Base-by-base conservation (phyloP, 2,329 filamentous ascomycete genomes). In the Neonectria sp. region DNA sequence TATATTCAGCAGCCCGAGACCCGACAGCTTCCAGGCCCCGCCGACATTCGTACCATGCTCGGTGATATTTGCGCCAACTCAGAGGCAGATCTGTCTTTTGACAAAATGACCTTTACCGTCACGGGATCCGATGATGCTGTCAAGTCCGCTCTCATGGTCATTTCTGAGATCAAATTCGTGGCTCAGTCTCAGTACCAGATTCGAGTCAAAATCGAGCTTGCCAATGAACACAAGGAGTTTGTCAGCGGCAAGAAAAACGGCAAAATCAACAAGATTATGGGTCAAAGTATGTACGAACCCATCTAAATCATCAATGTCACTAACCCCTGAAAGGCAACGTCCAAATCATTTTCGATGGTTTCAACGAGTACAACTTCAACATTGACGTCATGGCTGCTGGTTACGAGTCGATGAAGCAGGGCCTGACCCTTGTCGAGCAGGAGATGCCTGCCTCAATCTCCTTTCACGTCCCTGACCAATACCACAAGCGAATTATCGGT, bases 241-340 rank as follows among this genome's bases (percentile, higher is more conserved):
- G 96, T 99, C 64, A 98, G 95, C 75, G 96, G 96, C 74, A 99
- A 99, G 87, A 99, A 99, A 86, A 99, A 99, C 76, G 96, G 96
- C 82, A 99, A 99, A 85, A 99, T 99, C 82, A 99, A 99, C 87
- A 99, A 99, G 87, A 99, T 99, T 77, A 99, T 99, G 96, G 96
- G 95, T 27, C 95, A 98, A 82, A 98, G 95, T 75, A 71, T 46
- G 75, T 68, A n/a, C 6, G 33, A 55, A 7, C 29, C 21, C 11
- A 8, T 43, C 8, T 46, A 17, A 15, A 27, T 8, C 35, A 52
- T 40, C 31, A 64, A 69, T 56, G 73, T 33, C 21, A 37, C 74
- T 81, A 65, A 78, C 60, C 55, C 45, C 27, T 68, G 40, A 71
- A 68, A 91, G 90, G 90, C 87, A 98, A 97, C 75, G 96, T 99